phyloP scores from a whole-genome alignment of 2,329 filamentous ascomycete species.

The Lasiodiplodia gonubiensis region DNA sequence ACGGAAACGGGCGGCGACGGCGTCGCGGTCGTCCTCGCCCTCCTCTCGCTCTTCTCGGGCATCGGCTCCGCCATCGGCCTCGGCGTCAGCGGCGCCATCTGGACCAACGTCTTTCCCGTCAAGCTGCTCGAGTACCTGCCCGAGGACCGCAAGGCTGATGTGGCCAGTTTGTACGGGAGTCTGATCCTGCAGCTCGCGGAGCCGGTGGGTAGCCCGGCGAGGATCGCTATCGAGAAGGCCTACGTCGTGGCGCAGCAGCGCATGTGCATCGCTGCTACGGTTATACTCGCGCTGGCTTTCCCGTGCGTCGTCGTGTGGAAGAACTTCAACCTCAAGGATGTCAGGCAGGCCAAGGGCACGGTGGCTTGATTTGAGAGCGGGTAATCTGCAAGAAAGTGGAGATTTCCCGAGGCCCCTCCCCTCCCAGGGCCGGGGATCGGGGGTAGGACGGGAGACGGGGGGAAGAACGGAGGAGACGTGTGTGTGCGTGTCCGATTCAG shows the following conservation, averaged over 20 bases:
- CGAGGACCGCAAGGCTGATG: slow-evolving; percentile 38
- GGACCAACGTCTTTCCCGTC: slow-evolving; percentile 62
- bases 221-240: slow-evolving; percentile 45
- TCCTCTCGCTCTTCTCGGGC: slow-evolving; percentile 64
- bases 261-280: slow-evolving; percentile 49
- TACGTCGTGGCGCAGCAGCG: slow-evolving; percentile 46
- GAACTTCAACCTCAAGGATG: slow-evolving; percentile 42
- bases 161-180: slow-evolving; percentile 54
- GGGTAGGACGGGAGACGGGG: neutral
- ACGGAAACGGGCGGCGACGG: slow-evolving; percentile 40
- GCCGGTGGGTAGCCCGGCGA: slow-evolving; percentile 52
- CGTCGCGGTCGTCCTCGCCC: slow-evolving; percentile 66
- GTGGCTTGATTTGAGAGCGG: neutral
- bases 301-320: slow-evolving; percentile 40
- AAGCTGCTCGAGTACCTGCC: slow-evolving; percentile 49
- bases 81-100: slow-evolving; percentile 66
- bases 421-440: neutral
- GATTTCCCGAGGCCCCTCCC: no score
- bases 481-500: neutral
- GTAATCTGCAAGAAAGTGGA: neutral
- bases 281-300: slow-evolving; percentile 37
- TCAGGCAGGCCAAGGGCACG: slow-evolving; percentile 44
- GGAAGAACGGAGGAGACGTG: rapidly evolving
- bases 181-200: slow-evolving; percentile 61
- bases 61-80: slow-evolving; percentile 52